Percentiles rank a stretch among this genome's conserved stretches.
Conservation (phyloP, 371 early-diverging fungal genomes). For the Mucor racemosus region DNA sequence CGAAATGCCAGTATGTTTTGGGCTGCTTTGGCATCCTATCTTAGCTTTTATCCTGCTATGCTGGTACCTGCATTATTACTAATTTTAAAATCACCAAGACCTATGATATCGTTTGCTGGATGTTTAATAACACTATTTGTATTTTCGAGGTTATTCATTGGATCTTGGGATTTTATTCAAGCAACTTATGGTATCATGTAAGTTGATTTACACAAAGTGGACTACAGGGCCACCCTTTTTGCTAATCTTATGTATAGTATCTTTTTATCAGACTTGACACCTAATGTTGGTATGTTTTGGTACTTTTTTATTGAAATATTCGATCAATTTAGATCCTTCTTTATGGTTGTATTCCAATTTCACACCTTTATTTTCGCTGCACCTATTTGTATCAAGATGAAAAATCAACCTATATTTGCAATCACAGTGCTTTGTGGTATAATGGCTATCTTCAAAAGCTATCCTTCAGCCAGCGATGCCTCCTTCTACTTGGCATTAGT, state of each 20-base stretch:
- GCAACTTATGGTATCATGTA: conserved; percentile 83
- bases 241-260: conserved; percentile 23
- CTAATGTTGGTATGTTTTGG: conserved; percentile 97
- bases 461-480: conserved; percentile 88
- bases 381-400: conserved; percentile 79
- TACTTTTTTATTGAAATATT: conserved; percentile 98
- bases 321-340: conserved; percentile 94
- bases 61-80: conserved; percentile 73
- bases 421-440: conserved; percentile 70
- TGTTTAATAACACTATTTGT: conserved; percentile 55
- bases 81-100: conserved; percentile 12
- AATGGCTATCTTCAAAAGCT: conserved; percentile 87
- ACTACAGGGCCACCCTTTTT: neutral
- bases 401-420: conserved; percentile 82
- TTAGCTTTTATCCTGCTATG: conserved; percentile 85
- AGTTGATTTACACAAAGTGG: conserved; percentile 20
- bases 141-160: conserved; percentile 62
- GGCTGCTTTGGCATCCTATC: conserved; percentile 76
- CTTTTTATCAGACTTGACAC: conserved; percentile 82
- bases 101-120: conserved; percentile 14
- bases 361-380: conserved; percentile 81
- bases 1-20: conserved; percentile 59
- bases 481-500: conserved; percentile 81
- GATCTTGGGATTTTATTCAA: conserved; percentile 75
- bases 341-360: conserved; percentile 90